Evolutionary conservation across 345 rosid genomes (phyloP).

Genomic region (Linum trigynum): DNA sequence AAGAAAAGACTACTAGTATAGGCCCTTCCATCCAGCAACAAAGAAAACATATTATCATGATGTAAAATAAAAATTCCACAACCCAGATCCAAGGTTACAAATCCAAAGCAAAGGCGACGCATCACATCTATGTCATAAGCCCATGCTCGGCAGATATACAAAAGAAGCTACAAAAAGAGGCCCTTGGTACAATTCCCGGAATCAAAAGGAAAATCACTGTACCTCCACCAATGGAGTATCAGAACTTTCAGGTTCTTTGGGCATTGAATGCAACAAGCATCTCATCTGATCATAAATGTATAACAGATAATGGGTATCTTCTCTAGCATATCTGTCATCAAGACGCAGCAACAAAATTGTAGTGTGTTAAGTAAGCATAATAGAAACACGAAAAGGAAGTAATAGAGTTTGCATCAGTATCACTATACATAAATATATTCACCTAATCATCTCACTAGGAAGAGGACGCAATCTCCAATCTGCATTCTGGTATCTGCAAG

Average conservation of each 20-base stretch:
- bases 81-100: too few species aligned
- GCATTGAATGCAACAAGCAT: conserved; percentile 29
- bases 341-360: conserved; percentile 4
- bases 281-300: conserved; percentile 74
- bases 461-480: conserved; percentile 98
- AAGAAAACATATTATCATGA: too few species aligned
- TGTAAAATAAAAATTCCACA: too few species aligned
- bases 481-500: conserved; percentile 84
- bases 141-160: background rate
- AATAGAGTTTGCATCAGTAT: background rate
- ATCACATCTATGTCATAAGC: background rate
- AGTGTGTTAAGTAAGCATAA: too few species aligned
- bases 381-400: background rate
- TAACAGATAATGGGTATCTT: conserved; percentile 89
- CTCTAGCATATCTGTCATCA: conserved; percentile 78
- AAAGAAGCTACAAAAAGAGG: background rate
- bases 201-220: conserved; percentile 1
- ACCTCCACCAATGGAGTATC: conserved; percentile 70
- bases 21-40: too few species aligned
- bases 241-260: conserved; percentile 33
- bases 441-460: conserved; percentile 80
- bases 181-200: background rate
- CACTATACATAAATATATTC: background rate
- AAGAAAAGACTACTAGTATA: too few species aligned
- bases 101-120: background rate